A percentile compares a stretch with the other conserved stretches of the same genome.
phyloP scores from a whole-genome alignment of 2,329 filamentous ascomycete genomes.

The Aspergillus arachidicola region DNA sequence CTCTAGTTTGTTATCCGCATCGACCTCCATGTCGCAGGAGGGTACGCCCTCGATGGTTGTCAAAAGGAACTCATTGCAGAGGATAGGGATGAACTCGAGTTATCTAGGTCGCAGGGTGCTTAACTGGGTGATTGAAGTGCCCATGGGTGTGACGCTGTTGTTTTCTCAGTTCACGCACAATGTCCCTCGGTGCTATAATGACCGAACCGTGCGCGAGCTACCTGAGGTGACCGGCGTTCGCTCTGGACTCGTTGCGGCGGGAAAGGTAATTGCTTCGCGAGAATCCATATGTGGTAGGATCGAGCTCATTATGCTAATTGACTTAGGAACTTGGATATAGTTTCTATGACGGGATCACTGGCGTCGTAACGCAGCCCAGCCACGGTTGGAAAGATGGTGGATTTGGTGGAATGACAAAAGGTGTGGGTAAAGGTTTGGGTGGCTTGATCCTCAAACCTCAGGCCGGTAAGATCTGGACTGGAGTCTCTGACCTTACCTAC shows the following conservation, averaged over 20 bases:
- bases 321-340: constrained; percentile 15
- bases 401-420: constrained; percentile 8
- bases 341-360: constrained; percentile 15
- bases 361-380: constrained; percentile 13
- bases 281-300: not conserved
- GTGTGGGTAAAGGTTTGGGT: constrained; percentile 14
- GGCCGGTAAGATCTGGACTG: constrained; percentile 3
- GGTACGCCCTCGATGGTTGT: constrained; percentile 1
- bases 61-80: not conserved
- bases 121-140: constrained; percentile 72
- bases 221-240: constrained; percentile 77
- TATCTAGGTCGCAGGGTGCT: constrained; percentile 71
- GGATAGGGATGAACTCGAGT: constrained; percentile 55
- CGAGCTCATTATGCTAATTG: not conserved
- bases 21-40: not conserved
- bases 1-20: not conserved
- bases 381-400: constrained; percentile 11
- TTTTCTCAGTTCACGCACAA: constrained; percentile 85
- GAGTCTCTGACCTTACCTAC: not conserved
- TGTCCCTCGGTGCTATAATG: constrained; percentile 78
- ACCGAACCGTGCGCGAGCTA: constrained; percentile 73
- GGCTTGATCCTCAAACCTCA: constrained; percentile 15
- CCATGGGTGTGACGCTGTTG: constrained; percentile 80
- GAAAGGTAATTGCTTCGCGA: constrained; percentile 51
- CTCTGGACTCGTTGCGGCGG: constrained; percentile 74